Base-by-base conservation (phyloP, 2,329 filamentous ascomycete genomes). In the Nannizzia gypsea region DNA sequence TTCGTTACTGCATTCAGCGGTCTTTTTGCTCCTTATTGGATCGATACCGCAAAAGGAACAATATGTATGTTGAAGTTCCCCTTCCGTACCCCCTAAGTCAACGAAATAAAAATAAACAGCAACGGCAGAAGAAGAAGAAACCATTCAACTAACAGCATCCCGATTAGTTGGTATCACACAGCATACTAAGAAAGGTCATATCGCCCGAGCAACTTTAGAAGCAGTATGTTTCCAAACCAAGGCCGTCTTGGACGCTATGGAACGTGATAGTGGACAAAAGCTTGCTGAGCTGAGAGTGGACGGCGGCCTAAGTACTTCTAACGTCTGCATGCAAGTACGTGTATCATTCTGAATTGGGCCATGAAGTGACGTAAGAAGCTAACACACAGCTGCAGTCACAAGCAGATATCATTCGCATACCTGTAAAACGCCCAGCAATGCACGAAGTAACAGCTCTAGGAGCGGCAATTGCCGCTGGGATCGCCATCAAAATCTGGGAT, bases 181-280 rank as follows among this genome's bases (percentile, higher is more conserved):
- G 67, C 87, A 90, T 75, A 96, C 90, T 0, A 81, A 90, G 69
- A 85, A 85, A 66, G 89, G 89, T 15, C 90, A 96, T 71, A 89
- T 96, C 67, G 90, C 89, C 50, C 86, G 90, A 62, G 90, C 90
- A 38, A 95, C 90, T 0, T 83, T 96, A 58, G 90, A 96, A 74
- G 90, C 90, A 3, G 91, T 89, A 40, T 95, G 90, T 76, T 95
- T 89, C 78, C 90, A 96, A 74, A 95, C 89, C 24, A 90, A 90
- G 67, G 90, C 90, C 22, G 95, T 96, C 67, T 81, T 96, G 24
- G 86, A 93, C 69, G 89, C 90, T 63, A 96, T 96, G 90, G 89
- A 88, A 69, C 84, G 86, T 66, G 90, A 95, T 74, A 90, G 86
- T 58, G 85, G 85, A 38, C 85, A 91, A 70, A 83, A 83, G 64